A percentile compares a stretch with the other conserved stretches of the same genome.
These are phyloP conservation scores for Fragilariopsis cylindrus DNA, from an alignment of 108 stramenopile species.

Conservation along the genomic window DNA sequence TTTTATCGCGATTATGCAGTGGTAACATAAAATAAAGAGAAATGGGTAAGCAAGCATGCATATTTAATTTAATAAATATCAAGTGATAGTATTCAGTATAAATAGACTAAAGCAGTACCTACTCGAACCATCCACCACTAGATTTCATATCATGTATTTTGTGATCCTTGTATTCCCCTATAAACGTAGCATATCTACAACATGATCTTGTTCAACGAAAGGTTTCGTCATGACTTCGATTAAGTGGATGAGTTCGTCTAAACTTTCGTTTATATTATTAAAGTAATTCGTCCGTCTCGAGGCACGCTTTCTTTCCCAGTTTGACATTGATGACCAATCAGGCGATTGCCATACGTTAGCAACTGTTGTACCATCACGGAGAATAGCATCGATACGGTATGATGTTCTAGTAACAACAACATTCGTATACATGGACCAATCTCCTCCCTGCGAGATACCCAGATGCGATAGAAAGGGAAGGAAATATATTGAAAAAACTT, in stretches of 20 bases:
- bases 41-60: no score
- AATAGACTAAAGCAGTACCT: no score
- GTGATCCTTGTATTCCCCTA: neutral
- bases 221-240: neutral
- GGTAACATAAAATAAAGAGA: no score
- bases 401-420: neutral
- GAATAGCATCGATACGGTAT: neutral
- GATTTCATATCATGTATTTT: neutral
- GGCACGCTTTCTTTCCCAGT: conserved; percentile 1
- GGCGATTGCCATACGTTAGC: neutral
- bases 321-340: neutral
- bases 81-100: no score
- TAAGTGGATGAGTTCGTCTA: neutral
- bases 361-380: neutral
- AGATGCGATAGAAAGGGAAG: neutral
- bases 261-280: neutral
- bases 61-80: no score
- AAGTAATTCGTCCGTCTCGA: neutral
- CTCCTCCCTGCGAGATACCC: neutral
- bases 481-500: neutral
- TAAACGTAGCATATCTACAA: neutral
- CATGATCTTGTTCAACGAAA: neutral
- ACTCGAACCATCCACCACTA: neutral
- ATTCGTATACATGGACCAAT: conserved; percentile 6
- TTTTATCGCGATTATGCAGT: no score